These are phyloP conservation scores for Thielaviopsis punctulata DNA, from an alignment of 2,329 filamentous ascomycete genomes.

Conservation along the genomic window DNA sequence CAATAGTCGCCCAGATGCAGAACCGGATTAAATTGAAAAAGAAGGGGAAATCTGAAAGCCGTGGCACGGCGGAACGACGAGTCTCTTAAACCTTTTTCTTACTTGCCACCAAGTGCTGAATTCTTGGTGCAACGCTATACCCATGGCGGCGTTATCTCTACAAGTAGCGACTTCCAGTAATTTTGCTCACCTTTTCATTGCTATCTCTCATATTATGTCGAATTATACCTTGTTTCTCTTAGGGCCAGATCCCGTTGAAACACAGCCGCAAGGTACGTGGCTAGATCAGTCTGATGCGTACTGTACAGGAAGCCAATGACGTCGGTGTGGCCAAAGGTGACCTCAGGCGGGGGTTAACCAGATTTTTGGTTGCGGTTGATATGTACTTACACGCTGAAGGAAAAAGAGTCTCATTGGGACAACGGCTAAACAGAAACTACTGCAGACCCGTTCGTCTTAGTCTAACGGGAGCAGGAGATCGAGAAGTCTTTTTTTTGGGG, in stretches of 20 bases:
- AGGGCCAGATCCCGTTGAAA: background rate
- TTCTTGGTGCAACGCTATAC: background rate
- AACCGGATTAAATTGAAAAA: background rate
- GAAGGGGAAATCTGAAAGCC: background rate
- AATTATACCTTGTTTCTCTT: background rate
- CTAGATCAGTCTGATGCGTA: background rate
- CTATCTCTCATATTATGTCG: too few relatives aligned
- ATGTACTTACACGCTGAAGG: too few relatives aligned
- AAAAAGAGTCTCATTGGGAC: too few relatives aligned
- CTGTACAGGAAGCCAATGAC: background rate
- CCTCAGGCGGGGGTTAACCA: too few relatives aligned
- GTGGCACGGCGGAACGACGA: background rate
- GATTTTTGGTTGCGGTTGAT: too few relatives aligned
- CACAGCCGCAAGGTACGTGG: background rate
- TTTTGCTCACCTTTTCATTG: background rate
- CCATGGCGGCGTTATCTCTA: background rate
- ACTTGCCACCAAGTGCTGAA: background rate
- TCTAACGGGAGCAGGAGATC: too few relatives aligned
- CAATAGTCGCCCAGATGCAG: background rate
- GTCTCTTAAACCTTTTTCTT: slow-evolving; percentile 1
- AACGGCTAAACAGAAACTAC: too few relatives aligned
- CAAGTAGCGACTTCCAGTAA: background rate
- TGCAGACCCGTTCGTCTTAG: too few relatives aligned
- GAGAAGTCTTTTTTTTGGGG: too few relatives aligned
- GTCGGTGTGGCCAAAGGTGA: background rate